phyloP scores from a whole-genome alignment of 352 stramenopile species.

The Pythium utonaiense region DNA sequence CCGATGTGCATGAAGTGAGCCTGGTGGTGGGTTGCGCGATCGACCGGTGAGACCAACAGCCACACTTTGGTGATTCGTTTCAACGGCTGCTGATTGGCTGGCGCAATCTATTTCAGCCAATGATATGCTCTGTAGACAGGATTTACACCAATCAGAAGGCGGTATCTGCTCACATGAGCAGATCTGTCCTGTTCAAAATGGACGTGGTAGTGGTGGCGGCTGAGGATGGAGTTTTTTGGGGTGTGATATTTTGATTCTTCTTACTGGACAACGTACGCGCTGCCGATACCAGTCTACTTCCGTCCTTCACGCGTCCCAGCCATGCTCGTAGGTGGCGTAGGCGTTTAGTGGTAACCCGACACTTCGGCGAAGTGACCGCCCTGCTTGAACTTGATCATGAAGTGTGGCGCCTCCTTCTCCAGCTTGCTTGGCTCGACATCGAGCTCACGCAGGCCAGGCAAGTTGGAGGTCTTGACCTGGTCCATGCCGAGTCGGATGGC shows the following conservation, averaged over 20 bases:
- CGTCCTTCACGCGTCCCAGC: not conserved
- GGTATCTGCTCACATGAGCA: not conserved
- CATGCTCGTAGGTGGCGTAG: not conserved
- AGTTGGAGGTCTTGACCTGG: constrained; percentile 78
- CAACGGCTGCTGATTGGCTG: not conserved
- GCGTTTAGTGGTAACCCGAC: constrained; percentile 78
- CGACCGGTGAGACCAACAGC: constrained; percentile 1
- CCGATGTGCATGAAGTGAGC: not conserved
- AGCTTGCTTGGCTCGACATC: constrained; percentile 89
- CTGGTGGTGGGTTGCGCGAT: no score
- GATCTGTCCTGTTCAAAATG: not conserved
- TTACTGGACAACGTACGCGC: constrained; percentile 16
- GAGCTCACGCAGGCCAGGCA: constrained; percentile 76
- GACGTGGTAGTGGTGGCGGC: not conserved
- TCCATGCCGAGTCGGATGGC: constrained; percentile 72
- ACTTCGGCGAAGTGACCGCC: constrained; percentile 94
- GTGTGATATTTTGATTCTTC: constrained; percentile 7
- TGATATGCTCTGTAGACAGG: not conserved
- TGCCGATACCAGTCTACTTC: not conserved
- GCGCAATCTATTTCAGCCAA: not conserved
- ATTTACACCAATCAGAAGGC: not conserved
- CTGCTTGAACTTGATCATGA: constrained; percentile 93
- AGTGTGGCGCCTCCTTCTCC: constrained; percentile 94
- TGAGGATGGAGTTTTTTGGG: not conserved
- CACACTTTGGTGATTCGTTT: constrained; percentile 4